Evolutionary conservation across 192 early-diverging fungal genomes (phyloP).

Genomic region (Podila horticola): DNA sequence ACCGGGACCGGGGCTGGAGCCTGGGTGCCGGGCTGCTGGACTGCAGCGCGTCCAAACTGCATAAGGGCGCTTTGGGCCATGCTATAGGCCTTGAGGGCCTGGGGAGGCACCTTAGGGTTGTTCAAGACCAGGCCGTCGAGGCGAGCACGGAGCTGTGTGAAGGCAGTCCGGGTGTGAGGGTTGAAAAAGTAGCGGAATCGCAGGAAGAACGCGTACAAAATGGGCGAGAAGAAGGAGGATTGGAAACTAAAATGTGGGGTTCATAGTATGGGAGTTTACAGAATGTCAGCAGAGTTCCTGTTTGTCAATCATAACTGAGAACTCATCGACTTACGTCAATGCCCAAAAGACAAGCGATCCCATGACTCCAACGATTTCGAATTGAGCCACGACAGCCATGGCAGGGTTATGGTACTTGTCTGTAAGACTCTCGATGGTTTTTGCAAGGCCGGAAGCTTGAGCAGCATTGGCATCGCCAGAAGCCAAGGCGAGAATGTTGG

Average conservation of each 20-base stretch:
- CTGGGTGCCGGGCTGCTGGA: conserved; percentile 30
- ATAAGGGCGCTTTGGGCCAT: conserved; percentile 32
- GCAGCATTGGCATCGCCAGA: conserved; percentile 36
- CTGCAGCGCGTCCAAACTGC: conserved; percentile 39
- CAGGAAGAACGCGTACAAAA: conserved; percentile 79
- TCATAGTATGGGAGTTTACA: background rate
- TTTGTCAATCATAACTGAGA: background rate
- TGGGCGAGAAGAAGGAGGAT: conserved; percentile 61
- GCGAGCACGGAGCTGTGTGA: conserved; percentile 47
- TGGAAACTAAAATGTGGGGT: conserved; percentile 40
- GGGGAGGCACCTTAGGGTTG: conserved; percentile 57
- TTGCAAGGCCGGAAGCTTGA: conserved; percentile 54
- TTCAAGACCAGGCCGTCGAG: conserved; percentile 56
- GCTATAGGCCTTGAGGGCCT: conserved; percentile 55
- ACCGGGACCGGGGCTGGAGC: background rate
- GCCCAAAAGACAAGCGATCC: conserved; percentile 64
- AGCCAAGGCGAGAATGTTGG: conserved; percentile 74
- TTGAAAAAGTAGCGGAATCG: conserved; percentile 77
- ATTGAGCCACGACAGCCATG: conserved; percentile 70
- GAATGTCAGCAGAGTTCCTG: background rate
- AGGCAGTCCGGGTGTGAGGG: conserved; percentile 59
- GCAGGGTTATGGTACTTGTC: conserved; percentile 70
- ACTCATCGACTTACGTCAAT: conserved; percentile 54
- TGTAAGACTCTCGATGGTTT: conserved; percentile 61
- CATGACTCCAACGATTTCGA: conserved; percentile 78